These are phyloP conservation scores for Albugo laibachii DNA, from an alignment of 352 stramenopile species.

Conservation along the genomic window DNA sequence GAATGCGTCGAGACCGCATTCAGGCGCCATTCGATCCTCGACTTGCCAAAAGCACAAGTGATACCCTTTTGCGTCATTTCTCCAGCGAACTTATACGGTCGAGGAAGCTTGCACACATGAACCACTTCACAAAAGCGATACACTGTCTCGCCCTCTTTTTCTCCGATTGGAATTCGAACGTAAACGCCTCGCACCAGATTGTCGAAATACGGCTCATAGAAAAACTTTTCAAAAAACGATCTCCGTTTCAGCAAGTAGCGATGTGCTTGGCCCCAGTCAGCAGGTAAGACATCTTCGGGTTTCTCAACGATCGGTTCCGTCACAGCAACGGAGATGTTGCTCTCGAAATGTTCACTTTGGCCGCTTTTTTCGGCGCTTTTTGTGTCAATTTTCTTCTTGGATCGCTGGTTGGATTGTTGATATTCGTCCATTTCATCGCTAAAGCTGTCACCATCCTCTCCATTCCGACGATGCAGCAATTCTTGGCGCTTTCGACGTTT, in stretches of 20 bases:
- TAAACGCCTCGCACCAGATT: slow-evolving; percentile 59
- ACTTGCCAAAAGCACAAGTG: slow-evolving; percentile 64
- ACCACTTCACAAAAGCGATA: slow-evolving; percentile 74
- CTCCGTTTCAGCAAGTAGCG: slow-evolving; percentile 57
- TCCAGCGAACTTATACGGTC: slow-evolving; percentile 48
- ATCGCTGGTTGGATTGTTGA: slow-evolving; percentile 7
- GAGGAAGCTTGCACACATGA: slow-evolving; percentile 27
- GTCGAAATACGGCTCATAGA: slow-evolving; percentile 71
- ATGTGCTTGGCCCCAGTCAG: slow-evolving; percentile 42
- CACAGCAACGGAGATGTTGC: slow-evolving; percentile 18
- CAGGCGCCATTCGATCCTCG: slow-evolving; percentile 51
- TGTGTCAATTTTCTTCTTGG: slow-evolving; percentile 5
- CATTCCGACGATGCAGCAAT: slow-evolving; percentile 27
- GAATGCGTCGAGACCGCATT: slow-evolving; percentile 50
- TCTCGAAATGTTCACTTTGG: slow-evolving; percentile 5
- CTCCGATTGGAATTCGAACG: slow-evolving; percentile 41
- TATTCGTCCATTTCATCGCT: slow-evolving; percentile 9
- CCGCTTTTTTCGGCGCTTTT: slow-evolving; percentile 11
- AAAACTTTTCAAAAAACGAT: slow-evolving; percentile 70
- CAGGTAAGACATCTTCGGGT: slow-evolving; percentile 44
- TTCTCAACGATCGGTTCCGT: slow-evolving; percentile 22
- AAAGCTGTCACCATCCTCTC: slow-evolving; percentile 22
- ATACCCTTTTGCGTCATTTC: slow-evolving; percentile 50
- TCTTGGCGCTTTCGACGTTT: slow-evolving; percentile 55
- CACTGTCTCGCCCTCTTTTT: slow-evolving; percentile 49